phyloP scores from a whole-genome alignment of 495 filamentous ascomycete genomes.

The Recurvomyces mirabilis region DNA sequence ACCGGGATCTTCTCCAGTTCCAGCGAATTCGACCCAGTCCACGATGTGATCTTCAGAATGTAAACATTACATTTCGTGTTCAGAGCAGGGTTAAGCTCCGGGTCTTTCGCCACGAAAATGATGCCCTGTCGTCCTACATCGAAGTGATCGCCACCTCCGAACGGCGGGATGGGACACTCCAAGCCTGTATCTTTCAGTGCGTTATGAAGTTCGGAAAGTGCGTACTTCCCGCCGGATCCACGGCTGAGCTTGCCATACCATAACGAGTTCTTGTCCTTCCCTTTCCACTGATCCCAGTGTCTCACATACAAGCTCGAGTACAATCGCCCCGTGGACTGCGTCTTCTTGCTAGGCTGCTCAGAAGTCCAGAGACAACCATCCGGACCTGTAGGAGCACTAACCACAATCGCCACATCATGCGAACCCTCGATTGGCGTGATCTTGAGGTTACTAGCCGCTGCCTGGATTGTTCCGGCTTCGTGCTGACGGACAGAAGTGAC shows the following conservation, averaged over 20 bases:
- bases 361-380: constrained; percentile 48
- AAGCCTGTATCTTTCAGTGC: constrained; percentile 45
- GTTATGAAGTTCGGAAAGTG: constrained; percentile 42
- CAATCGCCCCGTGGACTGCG: constrained; percentile 39
- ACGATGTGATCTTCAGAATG: constrained; percentile 53
- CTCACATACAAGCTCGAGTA: constrained; percentile 49
- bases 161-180: constrained; percentile 52
- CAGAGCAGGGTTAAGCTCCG: constrained; percentile 59
- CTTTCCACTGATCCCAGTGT: constrained; percentile 46
- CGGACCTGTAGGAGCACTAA: constrained; percentile 47
- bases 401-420: constrained; percentile 57
- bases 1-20: constrained; percentile 36
- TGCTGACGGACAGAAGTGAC: constrained; percentile 34
- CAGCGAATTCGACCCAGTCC: constrained; percentile 25
- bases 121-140: constrained; percentile 47
- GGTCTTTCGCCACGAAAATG: constrained; percentile 79
- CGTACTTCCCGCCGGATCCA: constrained; percentile 26
- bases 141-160: constrained; percentile 49
- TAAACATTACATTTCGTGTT: constrained; percentile 75
- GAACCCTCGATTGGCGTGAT: constrained; percentile 44
- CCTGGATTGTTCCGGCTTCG: constrained; percentile 53
- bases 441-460: constrained; percentile 64
- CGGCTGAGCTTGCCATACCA: constrained; percentile 30
- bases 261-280: constrained; percentile 49
- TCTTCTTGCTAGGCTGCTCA: constrained; percentile 40